Evolutionary conservation across 495 filamentous ascomycete genomes (phyloP).

Genomic region (Xanthoparmelia taractica): DNA sequence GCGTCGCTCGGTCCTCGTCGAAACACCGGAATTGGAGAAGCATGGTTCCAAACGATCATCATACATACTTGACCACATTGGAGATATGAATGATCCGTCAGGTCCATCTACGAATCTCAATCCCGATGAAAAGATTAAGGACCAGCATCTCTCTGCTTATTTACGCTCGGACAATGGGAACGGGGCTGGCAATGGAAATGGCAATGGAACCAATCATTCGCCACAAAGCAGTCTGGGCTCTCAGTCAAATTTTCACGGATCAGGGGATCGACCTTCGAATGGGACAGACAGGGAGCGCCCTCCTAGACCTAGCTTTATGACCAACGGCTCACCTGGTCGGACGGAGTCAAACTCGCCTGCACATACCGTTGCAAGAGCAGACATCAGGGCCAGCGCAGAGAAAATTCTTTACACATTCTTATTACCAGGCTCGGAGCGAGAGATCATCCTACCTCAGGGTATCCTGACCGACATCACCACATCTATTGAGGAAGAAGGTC

Average conservation of each 20-base stretch:
- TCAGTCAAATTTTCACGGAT: constrained; percentile 29
- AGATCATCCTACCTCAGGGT: constrained; percentile 82
- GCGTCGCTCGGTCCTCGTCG: constrained; percentile 83
- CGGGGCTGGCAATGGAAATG: constrained; percentile 14
- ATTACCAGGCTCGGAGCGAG: constrained; percentile 83
- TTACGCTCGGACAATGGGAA: constrained; percentile 60
- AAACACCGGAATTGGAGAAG: constrained; percentile 85
- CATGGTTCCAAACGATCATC: constrained; percentile 76
- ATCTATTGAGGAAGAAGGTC: constrained; percentile 76
- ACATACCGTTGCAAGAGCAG: constrained; percentile 74
- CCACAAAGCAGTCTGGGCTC: constrained; percentile 61
- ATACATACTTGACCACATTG: constrained; percentile 61
- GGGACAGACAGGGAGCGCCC: constrained; percentile 41
- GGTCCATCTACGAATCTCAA: constrained; percentile 46
- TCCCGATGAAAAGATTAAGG: constrained; percentile 54
- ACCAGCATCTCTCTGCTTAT: constrained; percentile 83
- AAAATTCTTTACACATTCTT: constrained; percentile 96
- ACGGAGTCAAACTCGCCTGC: constrained; percentile 68
- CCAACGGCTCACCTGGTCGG: constrained; percentile 36
- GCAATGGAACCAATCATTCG: constrained; percentile 43
- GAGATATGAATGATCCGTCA: constrained; percentile 54
- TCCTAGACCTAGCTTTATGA: constrained; percentile 62
- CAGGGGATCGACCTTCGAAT: constrained; percentile 33
- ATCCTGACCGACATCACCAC: constrained; percentile 75
- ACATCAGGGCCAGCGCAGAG: constrained; percentile 88